Conservation (phyloP, 805 yeast species). For the Deakozyma indianensis region DNA sequence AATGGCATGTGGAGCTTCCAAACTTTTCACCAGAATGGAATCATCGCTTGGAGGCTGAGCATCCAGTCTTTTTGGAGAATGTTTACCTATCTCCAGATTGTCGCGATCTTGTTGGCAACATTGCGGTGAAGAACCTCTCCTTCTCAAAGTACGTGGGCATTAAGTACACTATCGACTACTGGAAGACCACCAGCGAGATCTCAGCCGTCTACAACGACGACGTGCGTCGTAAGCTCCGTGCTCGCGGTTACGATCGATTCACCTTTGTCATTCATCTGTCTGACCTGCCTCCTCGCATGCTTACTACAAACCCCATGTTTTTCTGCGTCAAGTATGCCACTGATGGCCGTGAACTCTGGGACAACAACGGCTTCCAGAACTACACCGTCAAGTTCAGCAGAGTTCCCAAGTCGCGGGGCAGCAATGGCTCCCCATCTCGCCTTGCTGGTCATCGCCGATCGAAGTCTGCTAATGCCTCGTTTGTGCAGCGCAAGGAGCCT, state of each 20-base stretch:
- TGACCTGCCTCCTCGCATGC: constrained; percentile 18
- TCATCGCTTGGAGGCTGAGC: constrained; percentile 8
- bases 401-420: constrained; percentile 7
- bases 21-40: constrained; percentile 15
- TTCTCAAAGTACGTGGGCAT: constrained; percentile 55
- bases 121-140: constrained; percentile 64
- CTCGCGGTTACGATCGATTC: constrained; percentile 43
- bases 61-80: constrained; percentile 49
- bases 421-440: not conserved
- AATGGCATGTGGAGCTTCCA: constrained; percentile 20
- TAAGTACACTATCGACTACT: constrained; percentile 61
- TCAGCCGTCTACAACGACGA: constrained; percentile 49
- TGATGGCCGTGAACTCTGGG: constrained; percentile 52
- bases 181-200: constrained; percentile 64
- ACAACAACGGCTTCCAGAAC: constrained; percentile 49
- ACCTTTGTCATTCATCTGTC: constrained; percentile 38
- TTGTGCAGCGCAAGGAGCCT: not conserved
- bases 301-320: constrained; percentile 21
- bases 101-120: constrained; percentile 48
- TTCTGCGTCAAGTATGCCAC: constrained; percentile 47
- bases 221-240: constrained; percentile 17
- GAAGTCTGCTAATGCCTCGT: not conserved
- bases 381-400: constrained; percentile 36
- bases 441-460: constrained; percentile 1
- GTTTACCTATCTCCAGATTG: constrained; percentile 45